Base-by-base conservation (phyloP, 768 basidiomycete species). In the Lactarius indigo region DNA sequence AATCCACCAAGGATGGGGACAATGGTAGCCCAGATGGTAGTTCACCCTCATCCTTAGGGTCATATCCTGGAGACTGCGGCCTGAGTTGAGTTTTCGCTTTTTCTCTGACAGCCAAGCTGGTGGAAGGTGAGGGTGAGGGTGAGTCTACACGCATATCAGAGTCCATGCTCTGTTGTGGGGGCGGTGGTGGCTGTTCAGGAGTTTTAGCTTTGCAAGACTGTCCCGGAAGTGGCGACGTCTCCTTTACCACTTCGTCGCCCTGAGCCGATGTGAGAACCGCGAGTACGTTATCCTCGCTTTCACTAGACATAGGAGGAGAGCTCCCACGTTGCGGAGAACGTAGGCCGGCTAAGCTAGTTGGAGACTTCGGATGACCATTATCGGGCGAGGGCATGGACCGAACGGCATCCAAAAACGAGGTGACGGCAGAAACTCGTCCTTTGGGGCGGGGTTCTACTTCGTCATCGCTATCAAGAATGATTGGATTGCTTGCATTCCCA, bases 381-480 rank as follows among this genome's bases (percentile, higher is more conserved):
- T 41, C 8, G n/a, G n/a, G 61, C 10, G 8, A 60, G 15, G 65
- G 18, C 12, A n/a, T 54, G 35, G 35, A 50, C 8, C 0, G 56
- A 58, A 57, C 47, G 23, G 30, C 37, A 33, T 42, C 23, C 10
- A 58, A 41, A 41, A n/a, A 33, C 18, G 56, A 39, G 26, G 50
- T 30, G 42, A 28, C 26, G 39, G 42, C 23, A 47, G 41, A 8
- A 26, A 9, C 62, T 28, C 20, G 57, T 30, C n/a, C 56, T 20
- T 10, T 18, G 52, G 4, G 30, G 13, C 2, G n/a, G 35, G 26
- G 30, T 26, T 57, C 61, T 33, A 33, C 58, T 10, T 68, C 66
- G 10, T 68, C 63, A 3, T 64, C 66, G 15, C 66, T 68, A 26
- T 64, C 66, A 30, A 68, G 66, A 31, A 68, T 28, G 30, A 68